A percentile compares a stretch with the other conserved stretches of the same genome.
Evolutionary conservation across 1,139 yeast species (phyloP).

Genomic region (Pichia sp.): DNA sequence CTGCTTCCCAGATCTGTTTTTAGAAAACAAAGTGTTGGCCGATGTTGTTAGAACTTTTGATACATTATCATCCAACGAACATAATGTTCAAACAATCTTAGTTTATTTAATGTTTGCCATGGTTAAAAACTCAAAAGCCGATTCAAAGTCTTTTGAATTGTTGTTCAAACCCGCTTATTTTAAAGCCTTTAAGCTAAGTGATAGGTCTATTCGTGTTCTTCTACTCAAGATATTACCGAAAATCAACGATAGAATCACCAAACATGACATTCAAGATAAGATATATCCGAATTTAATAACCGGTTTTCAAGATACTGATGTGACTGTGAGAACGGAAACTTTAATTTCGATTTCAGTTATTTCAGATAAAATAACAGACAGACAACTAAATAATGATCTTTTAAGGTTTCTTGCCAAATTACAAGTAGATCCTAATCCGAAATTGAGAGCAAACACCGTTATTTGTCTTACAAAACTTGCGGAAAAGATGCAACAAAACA

Average conservation of each 20-base stretch:
- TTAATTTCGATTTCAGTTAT: conserved; percentile 59
- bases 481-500: conserved; percentile 45
- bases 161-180: conserved; percentile 57
- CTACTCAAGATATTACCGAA: conserved; percentile 57
- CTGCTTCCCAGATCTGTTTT: conserved; percentile 45
- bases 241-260: conserved; percentile 43
- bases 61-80: conserved; percentile 12
- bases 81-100: conserved; percentile 28
- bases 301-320: conserved; percentile 83
- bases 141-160: conserved; percentile 22
- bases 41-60: conserved; percentile 42
- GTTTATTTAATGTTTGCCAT: conserved; percentile 38
- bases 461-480: conserved; percentile 70
- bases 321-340: conserved; percentile 73
- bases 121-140: conserved; percentile 18
- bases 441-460: conserved; percentile 81
- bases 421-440: conserved; percentile 77
- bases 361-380: conserved; percentile 60
- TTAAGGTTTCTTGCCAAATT: conserved; percentile 77
- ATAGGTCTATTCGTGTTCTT: conserved; percentile 68
- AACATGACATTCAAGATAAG: conserved; percentile 58
- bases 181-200: conserved; percentile 55
- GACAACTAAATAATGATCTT: conserved; percentile 83
- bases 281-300: conserved; percentile 61
- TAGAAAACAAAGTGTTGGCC: conserved; percentile 60